Base-by-base conservation (phyloP, 1,284 basidiomycete genomes). In the Malassezia dermatis region DNA sequence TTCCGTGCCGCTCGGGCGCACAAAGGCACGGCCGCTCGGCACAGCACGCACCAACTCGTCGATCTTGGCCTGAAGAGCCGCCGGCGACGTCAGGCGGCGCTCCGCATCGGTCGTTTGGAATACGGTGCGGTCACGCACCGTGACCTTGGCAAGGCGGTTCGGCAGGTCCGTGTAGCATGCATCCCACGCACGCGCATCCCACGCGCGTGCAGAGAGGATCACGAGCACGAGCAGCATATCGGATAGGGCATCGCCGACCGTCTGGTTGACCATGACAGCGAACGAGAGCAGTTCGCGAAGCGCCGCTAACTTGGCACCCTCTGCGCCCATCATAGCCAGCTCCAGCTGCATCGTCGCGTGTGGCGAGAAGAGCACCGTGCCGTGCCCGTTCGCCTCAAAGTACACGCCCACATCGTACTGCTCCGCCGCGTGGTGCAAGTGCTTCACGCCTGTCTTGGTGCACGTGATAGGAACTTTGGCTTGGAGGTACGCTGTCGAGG, bases 301-400 rank as follows among this genome's bases (percentile, higher is more conserved):
- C 30, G 71, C 87, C 15, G n/a, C 37, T 27, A 82, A 84, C 19
- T 30, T 17, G 23, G 13, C 23, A 19, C 41, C 41, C 1, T 39
- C 27, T 82, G 74, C 86, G 84, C 77, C 80, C 31, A 88, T 86
- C 63, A 89, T 84, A 26, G 82, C 81, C 62, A 88, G 79, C 10
- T 77, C 77, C 41, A 79, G 74, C 47, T 59, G 60, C 10, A 56
- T 59, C 58, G 63, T 51, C 4, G 59, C 61, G 3, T 60, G 56
- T 26, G 54, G 51, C 10, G 93, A 95, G 78, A 99, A 98, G 48
- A 98, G 77, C 42, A 98, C 89, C 1, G 94, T 99, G 35, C 94
- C 94, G 69, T 99, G 94, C 0, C 94, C 94, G 74, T 99, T 99
- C 48, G 94, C 94, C 77, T 99, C 94, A 71, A 99, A 99, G 78